Percentiles rank a stretch among this genome's conserved stretches.
Evolutionary conservation across 2,329 filamentous ascomycete species (phyloP).

Genomic region (Pyrenophora graminea): DNA sequence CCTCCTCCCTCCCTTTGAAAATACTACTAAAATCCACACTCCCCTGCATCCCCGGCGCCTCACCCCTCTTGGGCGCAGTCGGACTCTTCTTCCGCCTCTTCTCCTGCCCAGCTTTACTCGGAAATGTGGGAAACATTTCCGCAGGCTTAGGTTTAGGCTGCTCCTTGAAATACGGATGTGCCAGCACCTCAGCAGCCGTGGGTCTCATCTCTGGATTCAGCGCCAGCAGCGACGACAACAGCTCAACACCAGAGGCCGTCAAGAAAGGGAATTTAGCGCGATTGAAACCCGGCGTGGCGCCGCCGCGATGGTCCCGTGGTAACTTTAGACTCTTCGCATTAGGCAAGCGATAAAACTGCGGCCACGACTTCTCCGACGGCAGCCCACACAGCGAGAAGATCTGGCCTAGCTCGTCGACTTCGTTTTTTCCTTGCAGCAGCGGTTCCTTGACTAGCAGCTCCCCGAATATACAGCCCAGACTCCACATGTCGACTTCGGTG

Average conservation of each 20-base stretch:
- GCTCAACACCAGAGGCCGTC: constrained; percentile 70
- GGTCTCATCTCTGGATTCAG: constrained; percentile 76
- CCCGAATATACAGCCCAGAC: constrained; percentile 91
- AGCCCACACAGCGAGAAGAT: constrained; percentile 91
- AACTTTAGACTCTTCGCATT: constrained; percentile 81
- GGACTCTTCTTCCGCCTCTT: constrained; percentile 74
- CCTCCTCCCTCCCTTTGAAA: constrained; percentile 54
- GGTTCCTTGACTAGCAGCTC: constrained; percentile 85
- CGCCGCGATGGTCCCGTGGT: constrained; percentile 42
- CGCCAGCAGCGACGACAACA: constrained; percentile 72
- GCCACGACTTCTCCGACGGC: constrained; percentile 82
- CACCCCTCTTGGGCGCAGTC: constrained; percentile 79
- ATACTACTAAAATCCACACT: constrained; percentile 56
- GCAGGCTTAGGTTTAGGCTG: constrained; percentile 88
- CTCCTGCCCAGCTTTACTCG: constrained; percentile 92
- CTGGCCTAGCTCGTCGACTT: constrained; percentile 79
- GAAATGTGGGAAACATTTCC: constrained; percentile 95
- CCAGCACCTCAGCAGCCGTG: constrained; percentile 72
- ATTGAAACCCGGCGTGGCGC: constrained; percentile 57
- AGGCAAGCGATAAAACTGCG: constrained; percentile 80
- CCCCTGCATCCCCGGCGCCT: constrained; percentile 52
- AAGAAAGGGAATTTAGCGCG: constrained; percentile 80
- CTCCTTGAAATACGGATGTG: constrained; percentile 84
- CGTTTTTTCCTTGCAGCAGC: constrained; percentile 84
- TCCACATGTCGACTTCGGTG: constrained; percentile 88